Base-by-base conservation (phyloP, 345 rosid species). In the Crucihimalaya himalaica region DNA sequence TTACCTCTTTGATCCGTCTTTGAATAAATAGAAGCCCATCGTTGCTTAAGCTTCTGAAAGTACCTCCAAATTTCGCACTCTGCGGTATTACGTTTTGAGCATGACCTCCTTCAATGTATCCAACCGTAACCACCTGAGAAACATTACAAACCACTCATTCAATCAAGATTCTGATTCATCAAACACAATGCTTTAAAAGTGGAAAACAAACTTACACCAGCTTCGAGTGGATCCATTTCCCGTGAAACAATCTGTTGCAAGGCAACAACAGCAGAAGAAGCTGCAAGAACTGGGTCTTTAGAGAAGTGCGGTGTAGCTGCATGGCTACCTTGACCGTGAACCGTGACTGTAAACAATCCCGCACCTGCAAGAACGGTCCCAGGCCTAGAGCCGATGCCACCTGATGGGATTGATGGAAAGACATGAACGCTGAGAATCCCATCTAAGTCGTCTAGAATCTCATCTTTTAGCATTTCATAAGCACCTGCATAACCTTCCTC, bases 401-500 rank as follows among this genome's bases (percentile, higher is more conserved):
- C 92, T 0, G 84, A 82, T 4, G 92, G 83, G 8, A 81, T 68
- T 4, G 73, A 14, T n/a, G 93, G 94, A 27, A 82, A 46, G 47
- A 90, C 86, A 43, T 90, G 94, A 35, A 86, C 35, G 39, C 85
- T 79, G 6, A 88, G 81, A 66, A 90, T 81, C 20, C 87, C 90
- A 53, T 80, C 59, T 9, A 88, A 62, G 50, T 90, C 84, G 20
- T 86, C 85, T 16, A 90, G 81, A 71, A 79, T 78, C 5, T 76
- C 83, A 28, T 88, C 89, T 80, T 83, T 77, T 48, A 86, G 61
- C 94, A 90, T 88, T 59, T 86, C 82, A 78, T 84, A 81, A 29
- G 92, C 94, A 70, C 94, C 90, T 1, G 83, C 80, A 68, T 83
- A 73, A 20, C 94, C 90, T 73, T 90, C 94, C 74, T 90, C 94